A percentile compares a stretch with the other conserved stretches of the same genome.
Evolutionary conservation across 2,329 filamentous ascomycete species (phyloP).

Genomic region (Tolypocladium guangdongense): DNA sequence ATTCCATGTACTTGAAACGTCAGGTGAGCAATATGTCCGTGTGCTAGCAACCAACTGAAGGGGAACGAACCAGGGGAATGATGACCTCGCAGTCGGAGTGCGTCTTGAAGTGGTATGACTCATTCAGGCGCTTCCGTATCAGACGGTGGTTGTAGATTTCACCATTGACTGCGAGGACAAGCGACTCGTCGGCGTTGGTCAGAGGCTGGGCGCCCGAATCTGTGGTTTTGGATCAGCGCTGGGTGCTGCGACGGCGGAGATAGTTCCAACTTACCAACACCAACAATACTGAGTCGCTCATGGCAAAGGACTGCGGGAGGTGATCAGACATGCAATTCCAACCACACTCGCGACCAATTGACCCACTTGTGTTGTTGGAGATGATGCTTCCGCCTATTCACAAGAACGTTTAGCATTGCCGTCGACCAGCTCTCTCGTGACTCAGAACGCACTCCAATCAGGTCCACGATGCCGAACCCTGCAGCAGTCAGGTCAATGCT

Average conservation of each 20-base stretch:
- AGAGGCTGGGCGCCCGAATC: slow-evolving; percentile 94
- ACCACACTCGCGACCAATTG: slow-evolving; percentile 8
- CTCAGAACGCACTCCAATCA: slow-evolving; percentile 77
- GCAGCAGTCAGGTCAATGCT: slow-evolving; percentile 8
- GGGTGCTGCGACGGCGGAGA: background rate
- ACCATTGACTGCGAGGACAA: slow-evolving; percentile 94
- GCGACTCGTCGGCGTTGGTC: slow-evolving; percentile 77
- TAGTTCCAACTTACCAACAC: slow-evolving; percentile 58
- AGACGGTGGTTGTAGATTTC: slow-evolving; percentile 99
- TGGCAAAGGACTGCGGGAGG: slow-evolving; percentile 69
- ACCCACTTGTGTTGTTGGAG: slow-evolving; percentile 80
- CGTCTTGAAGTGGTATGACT: slow-evolving; percentile 92
- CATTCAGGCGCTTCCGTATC: slow-evolving; percentile 76
- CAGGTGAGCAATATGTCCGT: background rate
- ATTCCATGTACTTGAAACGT: slow-evolving; percentile 65
- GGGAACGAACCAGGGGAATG: slow-evolving; percentile 70
- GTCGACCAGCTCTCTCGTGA: background rate
- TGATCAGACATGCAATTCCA: slow-evolving; percentile 14
- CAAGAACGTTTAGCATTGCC: background rate
- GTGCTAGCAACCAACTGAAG: background rate
- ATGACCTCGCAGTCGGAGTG: slow-evolving; percentile 98
- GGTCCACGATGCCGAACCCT: slow-evolving; percentile 93
- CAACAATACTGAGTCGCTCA: slow-evolving; percentile 95
- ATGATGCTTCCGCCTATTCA: slow-evolving; percentile 71
- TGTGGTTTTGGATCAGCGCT: slow-evolving; percentile 24